phyloP scores from a whole-genome alignment of 148 eudicot species.

The Fagopyrum tataricum region DNA sequence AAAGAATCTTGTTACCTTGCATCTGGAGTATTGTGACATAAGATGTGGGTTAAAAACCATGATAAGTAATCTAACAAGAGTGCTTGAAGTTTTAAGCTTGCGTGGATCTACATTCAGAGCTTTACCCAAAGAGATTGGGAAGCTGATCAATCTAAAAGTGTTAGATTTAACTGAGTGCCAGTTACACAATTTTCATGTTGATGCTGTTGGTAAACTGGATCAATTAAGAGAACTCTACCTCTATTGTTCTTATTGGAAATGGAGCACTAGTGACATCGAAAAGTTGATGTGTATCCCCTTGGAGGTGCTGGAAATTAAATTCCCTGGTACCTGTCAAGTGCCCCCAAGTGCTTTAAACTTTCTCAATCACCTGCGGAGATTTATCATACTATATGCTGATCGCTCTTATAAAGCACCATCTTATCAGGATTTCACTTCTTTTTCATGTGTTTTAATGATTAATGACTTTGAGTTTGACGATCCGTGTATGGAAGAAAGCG shows the following conservation, averaged over 20 bases:
- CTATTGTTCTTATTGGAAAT: background rate
- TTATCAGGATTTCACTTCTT: background rate
- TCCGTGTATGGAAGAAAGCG: background rate
- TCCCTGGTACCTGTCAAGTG: background rate
- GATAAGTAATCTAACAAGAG: background rate
- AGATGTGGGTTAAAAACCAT: background rate
- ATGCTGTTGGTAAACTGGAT: background rate
- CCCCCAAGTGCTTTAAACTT: background rate
- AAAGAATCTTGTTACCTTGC: slow-evolving; percentile 3
- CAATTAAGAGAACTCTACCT: background rate
- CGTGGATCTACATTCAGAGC: background rate
- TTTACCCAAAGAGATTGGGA: background rate
- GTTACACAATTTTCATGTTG: background rate
- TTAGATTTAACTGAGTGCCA: background rate
- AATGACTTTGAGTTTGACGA: background rate
- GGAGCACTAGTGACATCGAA: background rate
- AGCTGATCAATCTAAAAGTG: background rate
- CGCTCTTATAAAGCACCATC: too few relatives aligned
- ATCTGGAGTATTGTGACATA: background rate
- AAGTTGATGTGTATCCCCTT: background rate
- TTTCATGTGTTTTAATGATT: background rate
- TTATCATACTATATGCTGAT: too few relatives aligned
- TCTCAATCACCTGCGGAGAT: too few relatives aligned
- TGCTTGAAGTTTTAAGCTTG: background rate
- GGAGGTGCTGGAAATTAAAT: background rate